Evolutionary conservation across 371 early-diverging fungal species (phyloP), one percentile per base, ranked within the genome.

Genomic region (Syncephalastrum monosporum): DNA sequence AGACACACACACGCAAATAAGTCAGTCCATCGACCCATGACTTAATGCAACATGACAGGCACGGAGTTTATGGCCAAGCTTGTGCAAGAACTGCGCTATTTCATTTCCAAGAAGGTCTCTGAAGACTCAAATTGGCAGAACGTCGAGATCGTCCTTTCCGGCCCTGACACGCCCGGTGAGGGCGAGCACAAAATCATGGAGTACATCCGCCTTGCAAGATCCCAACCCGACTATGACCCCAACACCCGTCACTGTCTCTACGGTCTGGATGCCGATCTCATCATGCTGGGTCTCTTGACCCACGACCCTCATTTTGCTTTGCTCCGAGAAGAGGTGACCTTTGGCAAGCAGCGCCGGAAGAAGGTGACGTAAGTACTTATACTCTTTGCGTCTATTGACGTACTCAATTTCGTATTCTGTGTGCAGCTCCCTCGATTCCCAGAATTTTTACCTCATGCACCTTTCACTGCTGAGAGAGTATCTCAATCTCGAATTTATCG

Each of bases 181-280:
- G 99, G 99, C 47, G 99, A 99, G 70, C 99, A 99, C 76, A 99
- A 99, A 74, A 98, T 99, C 60, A 96, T 98, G 95, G 95, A 95
- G 67, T 99, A 92, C 60, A 91, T 99, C 48, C 90, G 99, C 55
- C 74, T 84, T 24, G 75, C 90, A 15, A 92, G 92, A 66, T 86
- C 92, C 15, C 87, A 87, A 63, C 77, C 88, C 10, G 84, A 84
- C 44, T 91, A 94, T 68, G 68, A 88, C 57, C 87, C 92, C 56
- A 95, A 96, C 67, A 84, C 85, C 7, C 82, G 95, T 44, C 99
- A 99, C 72, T 94, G 96, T 69, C 84, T 99, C 19, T 99, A 98
- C 74, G 97, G 98, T 14, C 83, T 99, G 50, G 99, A 99, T 77
- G 99, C 99, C 16, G 99, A 99, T 81, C 81, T 99, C 44, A 94